Conservation (phyloP, 2,329 filamentous ascomycete species). For the Cylindrodendrum hubeiense region DNA sequence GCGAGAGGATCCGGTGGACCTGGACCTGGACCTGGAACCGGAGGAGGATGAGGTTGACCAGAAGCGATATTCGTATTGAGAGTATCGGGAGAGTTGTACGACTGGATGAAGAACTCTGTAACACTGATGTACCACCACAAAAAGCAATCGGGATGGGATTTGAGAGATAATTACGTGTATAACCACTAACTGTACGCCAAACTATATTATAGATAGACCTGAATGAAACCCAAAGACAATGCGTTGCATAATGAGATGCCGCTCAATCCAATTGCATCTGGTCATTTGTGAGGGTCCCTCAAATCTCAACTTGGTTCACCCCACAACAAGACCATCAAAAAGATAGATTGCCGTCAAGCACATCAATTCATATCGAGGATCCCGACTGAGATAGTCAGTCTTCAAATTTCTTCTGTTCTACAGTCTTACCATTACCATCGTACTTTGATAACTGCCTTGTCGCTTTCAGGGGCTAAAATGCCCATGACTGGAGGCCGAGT, state of each 20-base stretch:
- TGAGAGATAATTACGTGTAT: neutral
- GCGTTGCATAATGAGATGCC: neutral
- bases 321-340: no score
- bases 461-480: no score
- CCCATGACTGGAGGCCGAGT: no score
- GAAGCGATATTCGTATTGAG: neutral
- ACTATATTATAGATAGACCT: constrained; percentile 16
- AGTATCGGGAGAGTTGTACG: neutral
- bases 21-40: neutral
- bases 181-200: neutral
- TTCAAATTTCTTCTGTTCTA: no score
- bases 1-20: neutral
- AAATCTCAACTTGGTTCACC: no score
- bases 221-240: neutral
- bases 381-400: no score
- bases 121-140: constrained; percentile 18
- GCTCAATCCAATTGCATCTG: neutral
- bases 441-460: no score
- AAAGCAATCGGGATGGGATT: constrained; percentile 7
- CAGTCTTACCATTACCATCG: no score
- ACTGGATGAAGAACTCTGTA: constrained; percentile 8
- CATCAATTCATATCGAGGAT: no score
- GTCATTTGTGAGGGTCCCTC: no score
- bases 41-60: constrained; percentile 3
- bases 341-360: no score